phyloP scores from a whole-genome alignment of 352 stramenopile genomes.

The Vaucheria bursata region DNA sequence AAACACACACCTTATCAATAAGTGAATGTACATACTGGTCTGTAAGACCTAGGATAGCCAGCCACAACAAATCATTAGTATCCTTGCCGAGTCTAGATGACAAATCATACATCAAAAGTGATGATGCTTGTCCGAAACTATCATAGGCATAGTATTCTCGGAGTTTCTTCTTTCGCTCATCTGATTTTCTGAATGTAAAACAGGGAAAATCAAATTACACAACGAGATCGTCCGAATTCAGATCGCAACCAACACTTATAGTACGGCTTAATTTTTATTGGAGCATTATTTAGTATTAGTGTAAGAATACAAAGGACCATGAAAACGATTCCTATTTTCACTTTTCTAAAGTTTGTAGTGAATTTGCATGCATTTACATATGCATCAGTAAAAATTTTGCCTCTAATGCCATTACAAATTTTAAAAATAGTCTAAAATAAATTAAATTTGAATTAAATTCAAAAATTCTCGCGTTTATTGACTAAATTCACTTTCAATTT shows the following conservation, averaged over 20 bases:
- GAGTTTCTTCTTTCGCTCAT: conserved; percentile 54
- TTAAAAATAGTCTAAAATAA: not conserved
- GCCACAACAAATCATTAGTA: conserved; percentile 83
- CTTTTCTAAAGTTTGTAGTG: no score
- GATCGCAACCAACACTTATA: no score
- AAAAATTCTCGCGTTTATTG: no score
- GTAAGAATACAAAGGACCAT: no score
- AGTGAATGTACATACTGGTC: conserved; percentile 85
- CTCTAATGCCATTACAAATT: not conserved
- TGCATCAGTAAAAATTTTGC: not conserved
- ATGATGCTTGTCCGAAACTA: conserved; percentile 10
- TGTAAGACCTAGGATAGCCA: conserved; percentile 90
- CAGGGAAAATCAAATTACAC: no score
- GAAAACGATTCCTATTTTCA: no score
- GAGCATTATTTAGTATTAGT: not conserved
- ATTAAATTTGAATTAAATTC: not conserved
- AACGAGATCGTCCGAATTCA: no score
- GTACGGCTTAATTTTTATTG: not conserved
- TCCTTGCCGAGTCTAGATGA: conserved; percentile 69
- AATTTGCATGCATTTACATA: not conserved
- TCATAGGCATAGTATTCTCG: conserved; percentile 72
- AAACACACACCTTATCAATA: conserved; percentile 63
- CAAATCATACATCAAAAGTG: conserved; percentile 67
- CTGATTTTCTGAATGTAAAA: conserved; percentile 12
- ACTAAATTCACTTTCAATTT: no score